Evolutionary conservation across 2,329 filamentous ascomycete genomes (phyloP), one percentile per base, ranked within the genome.

Genomic region (Ascocoryne sarcoides): DNA sequence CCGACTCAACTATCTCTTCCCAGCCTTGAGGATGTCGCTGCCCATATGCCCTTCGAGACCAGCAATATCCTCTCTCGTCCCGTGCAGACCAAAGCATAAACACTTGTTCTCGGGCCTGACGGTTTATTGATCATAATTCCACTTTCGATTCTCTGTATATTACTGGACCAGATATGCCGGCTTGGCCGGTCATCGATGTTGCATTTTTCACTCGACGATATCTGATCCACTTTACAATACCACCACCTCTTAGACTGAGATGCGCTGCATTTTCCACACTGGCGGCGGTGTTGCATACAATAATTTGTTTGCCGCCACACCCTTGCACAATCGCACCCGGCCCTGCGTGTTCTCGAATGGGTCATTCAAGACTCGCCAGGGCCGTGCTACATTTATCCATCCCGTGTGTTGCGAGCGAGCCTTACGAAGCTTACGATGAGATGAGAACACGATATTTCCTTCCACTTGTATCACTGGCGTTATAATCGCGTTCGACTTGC

Each of bases 131-230:
- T n/a, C n/a, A n/a, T n/a, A n/a, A 37, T 23, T 12, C 19, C 41
- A 18, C 30, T 42, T 56, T 55, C 48, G 15, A 47, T 57, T 56
- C 51, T 52, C 36, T 59, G 54, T 57, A 57, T 56, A 51, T 57
- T 57, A 48, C 52, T 55, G 49, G 52, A 51, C 43, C 50, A 49
- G 51, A 50, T 56, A 50, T 42, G 47, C 43, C 40, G n/a, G 7
- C 23, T 26, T 26, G 12, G 7, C 7, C 7, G 12, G 23, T 7
- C 23, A 26, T 26, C 23, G 12, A 7, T 12, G 7, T 26, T 26
- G 23, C 23, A 26, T 12, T 26, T 26, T 26, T 26, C 23, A 12
- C 35, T 26, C 23, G 23, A 7, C 12, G 12, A 26, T 26, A 26
- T 26, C 23, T 26, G 23, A 12, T 12, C 12, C 23, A 7, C 23